Base-by-base conservation (phyloP, 1,284 basidiomycete species). In the Boletus austroedulis region DNA sequence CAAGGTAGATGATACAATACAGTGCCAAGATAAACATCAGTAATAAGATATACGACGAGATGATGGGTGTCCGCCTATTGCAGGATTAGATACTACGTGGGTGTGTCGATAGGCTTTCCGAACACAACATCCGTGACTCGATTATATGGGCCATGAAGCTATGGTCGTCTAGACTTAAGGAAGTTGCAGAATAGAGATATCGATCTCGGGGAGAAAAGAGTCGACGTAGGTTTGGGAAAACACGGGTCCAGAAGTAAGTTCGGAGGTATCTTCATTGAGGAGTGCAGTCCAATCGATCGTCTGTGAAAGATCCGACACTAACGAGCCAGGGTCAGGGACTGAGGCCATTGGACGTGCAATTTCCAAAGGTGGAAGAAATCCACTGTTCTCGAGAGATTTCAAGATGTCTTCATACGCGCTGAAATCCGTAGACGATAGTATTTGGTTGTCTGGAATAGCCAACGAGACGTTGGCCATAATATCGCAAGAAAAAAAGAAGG, bases 141-240 rank as follows among this genome's bases (percentile, higher is more conserved):
- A 53, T 45, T 10, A 19, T 6, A 17, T 34, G 15, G 12, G 14
- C 15, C 32, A 34, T 5, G 32, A 34, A 34, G 15, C 12, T 34
- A 14, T 7, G 32, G 32, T 34, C 12, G 40, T 45, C 61, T 61
- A 53, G 2, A 44, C 28, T 4, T 29, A 32, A 14, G 65, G 67
- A 26, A 68, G 58, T 24, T 70, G 67, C 31, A 70, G n/a, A 12
- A 57, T 54, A 45, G 64, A 58, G 7, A 34, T 43, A 50, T 71
- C 64, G 4, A 67, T 34, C 4, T 55, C 68, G 0, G 58, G 50
- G 2, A 70, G 45, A 36, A 44, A 7, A 9, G 59, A 47, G 19
- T 26, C 7, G 12, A 19, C 3, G 21, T 19, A 43, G 9, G 26
- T 31, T 17, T 28, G 57, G 21, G 47, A 38, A 21, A 56, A 51